Evolutionary conservation across 352 stramenopile species (phyloP).

Genomic region (Nannochloropsis limnetica): DNA sequence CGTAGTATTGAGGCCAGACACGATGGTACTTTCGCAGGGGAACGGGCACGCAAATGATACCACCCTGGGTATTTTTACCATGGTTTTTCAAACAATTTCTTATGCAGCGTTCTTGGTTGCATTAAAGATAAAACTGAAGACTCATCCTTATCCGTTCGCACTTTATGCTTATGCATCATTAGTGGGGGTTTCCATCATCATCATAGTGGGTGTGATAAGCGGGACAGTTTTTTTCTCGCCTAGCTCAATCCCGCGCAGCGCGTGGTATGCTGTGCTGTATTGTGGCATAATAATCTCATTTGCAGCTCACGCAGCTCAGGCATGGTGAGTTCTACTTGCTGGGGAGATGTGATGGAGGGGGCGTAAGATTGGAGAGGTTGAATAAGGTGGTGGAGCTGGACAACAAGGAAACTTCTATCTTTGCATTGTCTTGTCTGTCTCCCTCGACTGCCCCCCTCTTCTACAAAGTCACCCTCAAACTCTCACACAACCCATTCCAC

Average conservation of each 20-base stretch:
- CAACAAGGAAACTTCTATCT: no score
- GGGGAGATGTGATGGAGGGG: not conserved
- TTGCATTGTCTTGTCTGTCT: no score
- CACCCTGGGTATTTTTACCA: not conserved
- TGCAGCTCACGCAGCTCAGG: not conserved
- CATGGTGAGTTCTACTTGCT: not conserved
- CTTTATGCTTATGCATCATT: not conserved
- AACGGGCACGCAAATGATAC: not conserved
- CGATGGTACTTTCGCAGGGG: not conserved
- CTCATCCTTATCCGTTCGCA: not conserved
- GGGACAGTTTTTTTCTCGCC: not conserved
- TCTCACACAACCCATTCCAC: no score
- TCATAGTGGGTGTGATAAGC: not conserved
- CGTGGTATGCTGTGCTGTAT: conserved; percentile 5
- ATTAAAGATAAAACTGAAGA: not conserved
- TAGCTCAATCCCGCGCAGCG: not conserved
- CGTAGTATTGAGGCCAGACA: not conserved
- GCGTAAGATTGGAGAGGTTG: not conserved
- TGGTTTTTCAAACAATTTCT: not conserved
- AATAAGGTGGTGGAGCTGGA: no score
- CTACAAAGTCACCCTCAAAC: no score
- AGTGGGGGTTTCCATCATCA: not conserved
- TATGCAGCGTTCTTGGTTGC: not conserved
- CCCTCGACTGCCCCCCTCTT: no score
- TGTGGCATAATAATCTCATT: not conserved